Conservation (phyloP, 2,329 filamentous ascomycete genomes). For the Trichoderma sp. region DNA sequence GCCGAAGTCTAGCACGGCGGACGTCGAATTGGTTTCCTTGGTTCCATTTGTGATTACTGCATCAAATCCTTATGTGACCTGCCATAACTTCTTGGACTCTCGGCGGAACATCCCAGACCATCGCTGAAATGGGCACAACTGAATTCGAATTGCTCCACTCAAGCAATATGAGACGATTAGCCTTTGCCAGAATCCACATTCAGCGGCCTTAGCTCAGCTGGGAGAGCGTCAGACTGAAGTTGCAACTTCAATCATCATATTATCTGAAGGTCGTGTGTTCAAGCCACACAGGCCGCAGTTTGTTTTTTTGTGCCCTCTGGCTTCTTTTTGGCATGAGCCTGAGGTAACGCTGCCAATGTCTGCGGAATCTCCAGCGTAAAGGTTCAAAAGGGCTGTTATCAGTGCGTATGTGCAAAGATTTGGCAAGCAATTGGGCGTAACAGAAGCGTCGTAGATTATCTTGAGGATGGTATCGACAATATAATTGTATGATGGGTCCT, state of each 20-base stretch:
- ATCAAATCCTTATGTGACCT: background rate
- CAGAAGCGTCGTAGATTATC: background rate
- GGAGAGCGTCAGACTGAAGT: conserved; percentile 40
- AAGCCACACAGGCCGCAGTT: conserved; percentile 39
- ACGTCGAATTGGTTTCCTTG: background rate
- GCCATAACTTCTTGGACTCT: background rate
- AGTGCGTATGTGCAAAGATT: background rate
- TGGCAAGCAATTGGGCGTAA: background rate
- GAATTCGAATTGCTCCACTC: background rate
- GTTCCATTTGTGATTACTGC: background rate
- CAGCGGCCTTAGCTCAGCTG: conserved; percentile 38
- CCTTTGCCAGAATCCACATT: conserved; percentile 12
- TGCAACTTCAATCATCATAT: conserved; percentile 35
- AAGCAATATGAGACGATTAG: conserved; percentile 9
- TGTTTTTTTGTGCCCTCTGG: conserved; percentile 19
- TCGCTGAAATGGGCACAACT: background rate
- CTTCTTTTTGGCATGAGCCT: background rate
- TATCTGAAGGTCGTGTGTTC: conserved; percentile 41
- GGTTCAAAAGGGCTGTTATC: background rate
- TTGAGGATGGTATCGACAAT: background rate
- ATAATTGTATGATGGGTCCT: background rate
- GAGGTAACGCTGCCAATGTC: background rate
- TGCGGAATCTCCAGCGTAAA: background rate
- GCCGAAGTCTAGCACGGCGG: background rate
- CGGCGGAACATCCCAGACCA: background rate